phyloP scores from a whole-genome alignment of 1,139 yeast genomes.

The Blastobotrys capitulatus region DNA sequence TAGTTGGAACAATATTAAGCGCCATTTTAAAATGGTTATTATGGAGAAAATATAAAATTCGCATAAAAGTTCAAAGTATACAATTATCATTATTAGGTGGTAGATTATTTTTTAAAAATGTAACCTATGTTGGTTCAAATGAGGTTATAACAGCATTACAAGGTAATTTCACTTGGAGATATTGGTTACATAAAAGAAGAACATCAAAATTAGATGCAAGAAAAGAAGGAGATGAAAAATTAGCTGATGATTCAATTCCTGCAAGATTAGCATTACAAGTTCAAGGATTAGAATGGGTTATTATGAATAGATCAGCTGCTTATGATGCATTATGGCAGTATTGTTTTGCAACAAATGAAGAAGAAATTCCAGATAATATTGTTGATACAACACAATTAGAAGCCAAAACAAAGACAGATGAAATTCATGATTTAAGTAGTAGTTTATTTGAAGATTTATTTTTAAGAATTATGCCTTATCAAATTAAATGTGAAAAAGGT shows the following conservation, averaged over 20 bases:
- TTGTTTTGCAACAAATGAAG: slow-evolving; percentile 2
- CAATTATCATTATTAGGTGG: slow-evolving; percentile 80
- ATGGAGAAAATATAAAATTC: slow-evolving; percentile 58
- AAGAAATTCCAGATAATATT: background rate
- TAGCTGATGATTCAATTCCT: slow-evolving; percentile 45
- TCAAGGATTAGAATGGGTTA: slow-evolving; percentile 76
- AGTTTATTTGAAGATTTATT: slow-evolving; percentile 22
- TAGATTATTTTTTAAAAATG: slow-evolving; percentile 67
- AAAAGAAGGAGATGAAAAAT: slow-evolving; percentile 11
- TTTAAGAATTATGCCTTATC: slow-evolving; percentile 51
- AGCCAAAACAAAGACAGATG: background rate
- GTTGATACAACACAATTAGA: background rate
- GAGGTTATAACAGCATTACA: slow-evolving; percentile 64
- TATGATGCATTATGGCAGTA: slow-evolving; percentile 59
- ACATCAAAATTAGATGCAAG: slow-evolving; percentile 19
- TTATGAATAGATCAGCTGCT: slow-evolving; percentile 72
- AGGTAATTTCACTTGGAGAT: slow-evolving; percentile 81
- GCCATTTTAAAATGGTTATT: slow-evolving; percentile 45
- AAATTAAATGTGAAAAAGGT: slow-evolving; percentile 55
- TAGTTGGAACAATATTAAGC: slow-evolving; percentile 60
- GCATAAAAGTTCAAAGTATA: slow-evolving; percentile 63
- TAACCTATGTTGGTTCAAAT: slow-evolving; percentile 65
- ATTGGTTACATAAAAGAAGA: slow-evolving; percentile 56
- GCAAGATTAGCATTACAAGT: slow-evolving; percentile 53
- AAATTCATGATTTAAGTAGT: background rate